Evolutionary conservation across 148 eudicot species (phyloP).

Genomic region (Gaultheria prostrata): DNA sequence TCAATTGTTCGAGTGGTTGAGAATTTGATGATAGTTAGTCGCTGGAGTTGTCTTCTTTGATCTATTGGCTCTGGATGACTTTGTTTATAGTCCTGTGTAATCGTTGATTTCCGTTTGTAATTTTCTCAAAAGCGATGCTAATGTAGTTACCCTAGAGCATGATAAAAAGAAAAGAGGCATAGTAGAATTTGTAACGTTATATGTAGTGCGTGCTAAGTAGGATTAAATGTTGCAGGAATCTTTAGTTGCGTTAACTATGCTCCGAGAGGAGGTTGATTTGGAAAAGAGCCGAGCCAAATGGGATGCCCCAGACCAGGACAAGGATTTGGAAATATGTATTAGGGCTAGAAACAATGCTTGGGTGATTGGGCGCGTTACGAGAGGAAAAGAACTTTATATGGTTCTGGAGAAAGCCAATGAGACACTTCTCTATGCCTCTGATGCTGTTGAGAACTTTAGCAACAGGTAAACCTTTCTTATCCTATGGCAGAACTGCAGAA

Average conservation of each 20-base stretch:
- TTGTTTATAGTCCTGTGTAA: background rate
- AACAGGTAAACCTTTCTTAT: constrained; percentile 49
- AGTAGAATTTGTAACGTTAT: background rate
- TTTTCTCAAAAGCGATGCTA: background rate
- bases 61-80: background rate
- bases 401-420: constrained; percentile 90
- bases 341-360: constrained; percentile 93
- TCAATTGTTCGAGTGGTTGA: background rate
- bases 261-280: constrained; percentile 82
- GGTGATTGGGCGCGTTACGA: constrained; percentile 73
- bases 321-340: constrained; percentile 78
- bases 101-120: background rate
- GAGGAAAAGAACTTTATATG: constrained; percentile 92
- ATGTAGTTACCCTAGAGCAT: background rate
- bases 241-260: constrained; percentile 72
- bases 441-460: constrained; percentile 86
- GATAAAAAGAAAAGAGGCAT: background rate
- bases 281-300: constrained; percentile 64
- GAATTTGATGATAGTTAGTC: background rate
- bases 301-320: constrained; percentile 51
- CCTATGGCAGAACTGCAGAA: background rate
- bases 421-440: constrained; percentile 92
- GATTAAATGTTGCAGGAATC: constrained; percentile 57
- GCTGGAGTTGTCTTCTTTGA: constrained; percentile 6
- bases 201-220: background rate